A percentile compares a stretch with the other conserved stretches of the same genome.
phyloP scores from a whole-genome alignment of 148 eudicot genomes.

The Dysphania ambrosioides region DNA sequence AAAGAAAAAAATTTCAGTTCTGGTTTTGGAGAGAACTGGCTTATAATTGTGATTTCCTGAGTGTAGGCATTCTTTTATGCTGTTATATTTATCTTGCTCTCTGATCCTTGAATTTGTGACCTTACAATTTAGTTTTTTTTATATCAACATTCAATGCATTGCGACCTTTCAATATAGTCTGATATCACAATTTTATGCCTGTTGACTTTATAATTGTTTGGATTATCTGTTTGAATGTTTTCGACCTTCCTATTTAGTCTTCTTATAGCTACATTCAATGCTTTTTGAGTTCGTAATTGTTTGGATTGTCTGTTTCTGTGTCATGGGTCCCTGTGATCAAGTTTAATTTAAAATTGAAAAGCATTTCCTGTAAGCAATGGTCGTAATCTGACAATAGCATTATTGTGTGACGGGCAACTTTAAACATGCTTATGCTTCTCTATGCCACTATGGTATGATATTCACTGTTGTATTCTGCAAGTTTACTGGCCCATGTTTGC shows the following conservation, averaged over 20 bases:
- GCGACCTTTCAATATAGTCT: too few species aligned
- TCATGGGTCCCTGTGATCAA: not conserved
- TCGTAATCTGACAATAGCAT: not conserved
- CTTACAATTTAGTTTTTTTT: too few species aligned
- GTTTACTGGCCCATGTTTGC: not conserved
- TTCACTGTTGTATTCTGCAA: not conserved
- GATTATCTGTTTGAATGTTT: too few species aligned
- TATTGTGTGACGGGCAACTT: not conserved
- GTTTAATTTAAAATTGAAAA: not conserved
- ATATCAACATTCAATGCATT: too few species aligned
- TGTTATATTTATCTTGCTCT: not conserved
- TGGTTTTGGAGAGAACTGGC: not conserved
- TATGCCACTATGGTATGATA: not conserved
- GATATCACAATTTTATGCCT: too few species aligned
- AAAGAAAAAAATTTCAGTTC: not conserved
- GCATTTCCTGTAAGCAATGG: not conserved
- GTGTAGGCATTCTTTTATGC: not conserved
- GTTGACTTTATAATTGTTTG: too few species aligned
- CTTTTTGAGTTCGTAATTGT: too few species aligned
- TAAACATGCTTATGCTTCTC: not conserved
- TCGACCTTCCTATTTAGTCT: too few species aligned
- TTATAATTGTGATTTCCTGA: not conserved
- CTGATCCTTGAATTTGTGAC: not conserved
- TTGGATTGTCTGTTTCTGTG: not conserved
- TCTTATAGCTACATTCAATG: not conserved